These are phyloP conservation scores for Collybia sordida DNA, from an alignment of 768 basidiomycete genomes.

Conservation along the genomic window DNA sequence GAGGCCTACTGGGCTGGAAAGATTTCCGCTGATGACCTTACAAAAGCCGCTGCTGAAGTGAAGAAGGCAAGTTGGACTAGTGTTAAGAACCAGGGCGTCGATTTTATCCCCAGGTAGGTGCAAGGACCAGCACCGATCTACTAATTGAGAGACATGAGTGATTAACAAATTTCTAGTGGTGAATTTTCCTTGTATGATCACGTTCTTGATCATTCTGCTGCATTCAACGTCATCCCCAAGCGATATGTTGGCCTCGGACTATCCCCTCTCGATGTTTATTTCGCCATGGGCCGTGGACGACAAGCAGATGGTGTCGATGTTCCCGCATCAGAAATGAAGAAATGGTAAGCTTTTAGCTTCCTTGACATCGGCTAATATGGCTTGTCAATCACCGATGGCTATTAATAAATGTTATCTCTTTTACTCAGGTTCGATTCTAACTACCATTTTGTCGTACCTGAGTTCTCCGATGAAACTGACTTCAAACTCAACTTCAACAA, in stretches of 20 bases:
- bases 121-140: conserved; percentile 14
- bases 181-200: conserved; percentile 99
- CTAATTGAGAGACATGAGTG: conserved; percentile 9
- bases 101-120: conserved; percentile 86
- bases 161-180: conserved; percentile 56
- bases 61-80: conserved; percentile 86
- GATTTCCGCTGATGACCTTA: conserved; percentile 82
- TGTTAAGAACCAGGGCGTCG: conserved; percentile 84
- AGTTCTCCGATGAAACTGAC: conserved; percentile 84
- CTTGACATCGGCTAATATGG: not conserved
- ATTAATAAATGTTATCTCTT: conserved; percentile 7
- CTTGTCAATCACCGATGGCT: conserved; percentile 2
- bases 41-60: conserved; percentile 83
- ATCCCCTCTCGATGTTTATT: conserved; percentile 91
- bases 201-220: conserved; percentile 93
- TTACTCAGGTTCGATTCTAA: conserved; percentile 89
- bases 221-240: conserved; percentile 96
- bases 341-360: conserved; percentile 68
- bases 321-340: conserved; percentile 98
- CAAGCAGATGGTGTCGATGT: conserved; percentile 95
- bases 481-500: conserved; percentile 98
- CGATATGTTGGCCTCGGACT: conserved; percentile 87
- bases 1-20: conserved; percentile 99
- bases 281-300: conserved; percentile 99
- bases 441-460: conserved; percentile 98